Evolutionary conservation across 495 filamentous ascomycete genomes (phyloP).

Genomic region (Aspergillus leporis): DNA sequence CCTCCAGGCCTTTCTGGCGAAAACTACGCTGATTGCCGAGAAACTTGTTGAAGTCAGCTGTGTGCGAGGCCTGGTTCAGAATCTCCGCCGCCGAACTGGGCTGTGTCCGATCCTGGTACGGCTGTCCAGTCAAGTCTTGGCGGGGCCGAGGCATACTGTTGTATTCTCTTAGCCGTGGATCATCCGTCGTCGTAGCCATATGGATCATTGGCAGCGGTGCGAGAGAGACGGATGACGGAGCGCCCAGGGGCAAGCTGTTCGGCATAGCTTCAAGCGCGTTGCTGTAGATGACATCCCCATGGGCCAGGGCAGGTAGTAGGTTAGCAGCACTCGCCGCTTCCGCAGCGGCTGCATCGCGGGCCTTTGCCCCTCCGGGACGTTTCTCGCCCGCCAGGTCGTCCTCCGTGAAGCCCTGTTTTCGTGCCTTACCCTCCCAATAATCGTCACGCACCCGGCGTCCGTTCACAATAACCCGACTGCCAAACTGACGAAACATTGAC

Average conservation of each 20-base stretch:
- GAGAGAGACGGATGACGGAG: constrained; percentile 59
- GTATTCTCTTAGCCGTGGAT: constrained; percentile 78
- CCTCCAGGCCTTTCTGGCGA: constrained; percentile 73
- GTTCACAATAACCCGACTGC: constrained; percentile 88
- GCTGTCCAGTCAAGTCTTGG: constrained; percentile 84
- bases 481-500: constrained; percentile 99
- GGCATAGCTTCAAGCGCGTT: constrained; percentile 66
- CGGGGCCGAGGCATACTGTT: constrained; percentile 79
- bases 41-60: constrained; percentile 86
- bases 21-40: constrained; percentile 72
- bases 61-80: constrained; percentile 81
- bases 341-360: constrained; percentile 66
- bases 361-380: constrained; percentile 86
- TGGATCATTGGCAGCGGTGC: constrained; percentile 84
- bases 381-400: constrained; percentile 97
- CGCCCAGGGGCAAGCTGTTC: constrained; percentile 68
- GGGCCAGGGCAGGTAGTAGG: constrained; percentile 57
- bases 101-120: constrained; percentile 86
- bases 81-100: constrained; percentile 80
- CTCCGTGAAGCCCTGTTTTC: constrained; percentile 97
- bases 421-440: constrained; percentile 96
- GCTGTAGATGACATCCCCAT: constrained; percentile 81
- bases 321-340: constrained; percentile 45
- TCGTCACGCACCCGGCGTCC: constrained; percentile 93
- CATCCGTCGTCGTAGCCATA: constrained; percentile 72